Conservation (phyloP, 176 grass and related monocot species). For the Phyllostachys edulis region DNA sequence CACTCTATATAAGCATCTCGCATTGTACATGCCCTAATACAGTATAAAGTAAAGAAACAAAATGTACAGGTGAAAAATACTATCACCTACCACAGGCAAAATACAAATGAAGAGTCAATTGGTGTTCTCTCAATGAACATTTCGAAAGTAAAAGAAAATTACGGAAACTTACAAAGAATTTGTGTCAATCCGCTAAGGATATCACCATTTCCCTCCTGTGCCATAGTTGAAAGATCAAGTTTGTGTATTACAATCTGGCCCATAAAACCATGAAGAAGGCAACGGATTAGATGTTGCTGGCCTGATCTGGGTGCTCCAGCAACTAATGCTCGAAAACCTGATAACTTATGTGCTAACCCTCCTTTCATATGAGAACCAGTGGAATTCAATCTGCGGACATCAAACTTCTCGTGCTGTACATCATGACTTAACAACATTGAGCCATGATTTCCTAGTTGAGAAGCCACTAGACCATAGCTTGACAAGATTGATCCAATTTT, state of each 20-base stretch:
- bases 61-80: neutral
- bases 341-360: conserved; percentile 53
- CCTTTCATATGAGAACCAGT: conserved; percentile 41
- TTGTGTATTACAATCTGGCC: conserved; percentile 88
- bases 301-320: conserved; percentile 76
- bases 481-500: conserved; percentile 67
- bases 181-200: conserved; percentile 86
- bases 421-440: conserved; percentile 33
- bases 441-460: conserved; percentile 49
- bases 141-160: conserved; percentile 31
- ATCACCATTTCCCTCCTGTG: conserved; percentile 90
- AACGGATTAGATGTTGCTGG: conserved; percentile 71
- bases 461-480: conserved; percentile 56
- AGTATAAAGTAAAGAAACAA: conserved; percentile 16
- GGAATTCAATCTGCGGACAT: conserved; percentile 43
- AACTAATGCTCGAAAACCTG: conserved; percentile 82
- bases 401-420: conserved; percentile 42
- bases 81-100: neutral
- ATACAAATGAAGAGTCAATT: neutral
- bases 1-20: too few relatives aligned
- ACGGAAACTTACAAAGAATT: conserved; percentile 74
- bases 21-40: too few relatives aligned
- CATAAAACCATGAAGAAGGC: conserved; percentile 80
- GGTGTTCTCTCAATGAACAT: conserved; percentile 1
- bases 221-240: conserved; percentile 89